Conservation (phyloP, 768 basidiomycete species). For the Boletus rufocinnamomeus region DNA sequence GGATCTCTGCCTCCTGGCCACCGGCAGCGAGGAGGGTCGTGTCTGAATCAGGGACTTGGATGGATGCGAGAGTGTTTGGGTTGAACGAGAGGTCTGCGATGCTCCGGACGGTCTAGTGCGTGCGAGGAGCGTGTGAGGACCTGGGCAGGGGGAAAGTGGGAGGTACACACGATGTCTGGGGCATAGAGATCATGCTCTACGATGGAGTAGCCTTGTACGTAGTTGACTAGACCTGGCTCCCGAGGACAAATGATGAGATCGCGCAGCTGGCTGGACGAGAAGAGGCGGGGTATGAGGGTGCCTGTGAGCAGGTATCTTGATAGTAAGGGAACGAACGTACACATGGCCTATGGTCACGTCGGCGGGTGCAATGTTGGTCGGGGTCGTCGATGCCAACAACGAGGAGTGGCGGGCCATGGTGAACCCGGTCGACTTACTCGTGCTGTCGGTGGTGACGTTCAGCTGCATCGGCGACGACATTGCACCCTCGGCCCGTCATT, state of each 20-base stretch:
- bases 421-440: neutral
- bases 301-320: neutral
- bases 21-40: slow-evolving; percentile 73
- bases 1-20: slow-evolving; percentile 71
- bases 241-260: slow-evolving; percentile 78
- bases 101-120: slow-evolving; percentile 43
- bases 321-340: slow-evolving; percentile 40
- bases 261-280: slow-evolving; percentile 60
- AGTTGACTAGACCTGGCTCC: slow-evolving; percentile 64
- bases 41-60: slow-evolving; percentile 50
- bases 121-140: slow-evolving; percentile 18
- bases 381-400: slow-evolving; percentile 45
- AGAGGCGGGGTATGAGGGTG: slow-evolving; percentile 13
- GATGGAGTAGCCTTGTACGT: slow-evolving; percentile 53
- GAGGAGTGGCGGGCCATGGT: slow-evolving; percentile 51
- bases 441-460: slow-evolving; percentile 14
- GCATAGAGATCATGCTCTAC: slow-evolving; percentile 59
- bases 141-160: slow-evolving; percentile 15
- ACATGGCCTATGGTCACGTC: slow-evolving; percentile 62
- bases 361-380: slow-evolving; percentile 44
- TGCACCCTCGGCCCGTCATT: slow-evolving; percentile 18
- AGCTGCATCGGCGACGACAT: neutral
- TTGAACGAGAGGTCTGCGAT: slow-evolving; percentile 57
- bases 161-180: slow-evolving; percentile 46
- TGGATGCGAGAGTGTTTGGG: slow-evolving; percentile 64